Evolutionary conservation across 2,329 filamentous ascomycete species (phyloP), one percentile per base, ranked within the genome.

Genomic region (Aspergillus aculeatus): DNA sequence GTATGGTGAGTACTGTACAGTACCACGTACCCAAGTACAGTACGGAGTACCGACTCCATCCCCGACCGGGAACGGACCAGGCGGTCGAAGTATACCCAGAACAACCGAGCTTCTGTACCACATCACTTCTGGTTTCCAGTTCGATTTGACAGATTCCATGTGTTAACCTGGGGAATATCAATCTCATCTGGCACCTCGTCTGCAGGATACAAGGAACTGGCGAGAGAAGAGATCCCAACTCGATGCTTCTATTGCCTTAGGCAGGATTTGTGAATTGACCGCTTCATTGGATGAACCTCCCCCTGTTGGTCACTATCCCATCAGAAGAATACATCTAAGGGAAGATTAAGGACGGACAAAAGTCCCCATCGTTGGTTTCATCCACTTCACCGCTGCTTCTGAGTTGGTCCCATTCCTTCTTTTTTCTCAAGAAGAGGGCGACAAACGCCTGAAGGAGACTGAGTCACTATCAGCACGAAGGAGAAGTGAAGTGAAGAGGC

Each of bases 331-430:
- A 35, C 38, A n/a, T 9, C 38, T 19, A 10, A 44, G 16, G 14
- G 2, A 44, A 19, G 4, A 35, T 35, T 44, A 44, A 19, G 38
- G 38, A 44, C 38, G 52, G 29, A 29, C 19, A 47, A 31, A 53
- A 32, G 38, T 26, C 41, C 47, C 49, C 44, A 41, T 41, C 54
- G 54, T 23, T 23, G 26, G 54, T 58, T 47, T 48, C 51, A 50
- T 23, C 50, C 49, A 31, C 52, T 61, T 63, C 61, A 63, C 61
- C 61, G 58, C 61, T 55, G 61, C 58, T 61, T 61, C 50, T 50
- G 31, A 31, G 52, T 50, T 50, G 47, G 50, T 44, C 52, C 54
- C 49, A 56, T 55, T 54, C 44, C 48, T 31, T 24, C 23, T 29
- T 29, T 29, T 2, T 29, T 26, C 24, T 50, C 48, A 50, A 29